Base-by-base conservation (phyloP, 257 asterid genomes). In the Nyctanthes arbortristis region DNA sequence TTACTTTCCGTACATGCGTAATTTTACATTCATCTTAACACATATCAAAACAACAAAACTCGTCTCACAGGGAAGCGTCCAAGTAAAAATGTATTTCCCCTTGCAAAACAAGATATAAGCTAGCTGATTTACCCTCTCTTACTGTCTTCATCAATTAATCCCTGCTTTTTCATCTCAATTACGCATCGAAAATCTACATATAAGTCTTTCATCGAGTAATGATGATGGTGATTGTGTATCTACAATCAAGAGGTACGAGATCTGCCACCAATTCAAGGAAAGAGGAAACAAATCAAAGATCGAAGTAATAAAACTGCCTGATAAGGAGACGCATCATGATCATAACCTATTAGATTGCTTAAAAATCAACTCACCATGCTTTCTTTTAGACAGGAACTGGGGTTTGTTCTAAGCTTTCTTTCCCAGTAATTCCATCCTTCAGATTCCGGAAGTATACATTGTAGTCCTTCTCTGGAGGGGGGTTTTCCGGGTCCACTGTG, bases 401-500 rank as follows among this genome's bases (percentile, higher is more conserved):
- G 30, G 84, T 76, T 78, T 83, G 81, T 75, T 84, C 96, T 66
- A 93, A 82, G 87, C 88, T 83, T 73, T 93, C 96, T 84, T 93
- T 93, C 74, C 97, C 99, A 10, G 99, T 91, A 70, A 93, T 74
- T 25, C 96, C 97, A 56, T 85, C 94, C 86, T 89, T 90, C 73
- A 91, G 79, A 35, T 77, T 82, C 79, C 78, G 71, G 85, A 93
- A 91, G 82, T 81, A 91, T 43, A 76, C 85, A 57, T 84, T 67
- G 77, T 93, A 91, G 84, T 93, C 99, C 67, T 87, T 93, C 66
- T 89, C 96, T 9, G 94, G 85, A 34, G 97, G 99, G 65, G 96
- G 97, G 74, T 87, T 91, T 78, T 88, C 87, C 16, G 97, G 99
- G 84, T 93, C 96, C 83, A 93, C 95, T 1, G 96, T 91, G 54